These are phyloP conservation scores for Cercophora newfieldiana DNA, from an alignment of 495 filamentous ascomycete genomes.

Conservation along the genomic window DNA sequence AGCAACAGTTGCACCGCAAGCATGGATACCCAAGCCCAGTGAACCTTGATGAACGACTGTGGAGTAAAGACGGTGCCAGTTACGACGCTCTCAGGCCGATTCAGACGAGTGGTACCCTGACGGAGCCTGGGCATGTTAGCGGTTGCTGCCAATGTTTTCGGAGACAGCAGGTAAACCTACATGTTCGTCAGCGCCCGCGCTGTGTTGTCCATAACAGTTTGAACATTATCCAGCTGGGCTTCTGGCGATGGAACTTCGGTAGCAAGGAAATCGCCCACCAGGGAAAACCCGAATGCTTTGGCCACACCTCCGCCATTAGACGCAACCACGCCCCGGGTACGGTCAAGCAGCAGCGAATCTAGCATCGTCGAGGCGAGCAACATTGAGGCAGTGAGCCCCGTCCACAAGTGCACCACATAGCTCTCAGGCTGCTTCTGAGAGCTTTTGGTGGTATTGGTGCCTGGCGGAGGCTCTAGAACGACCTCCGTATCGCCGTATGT, in stretches of 20 bases:
- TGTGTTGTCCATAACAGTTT: conserved; percentile 8
- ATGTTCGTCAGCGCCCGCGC: conserved; percentile 19
- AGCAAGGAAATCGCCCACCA: conserved; percentile 18
- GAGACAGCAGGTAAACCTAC: background rate
- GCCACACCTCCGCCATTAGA: conserved; percentile 18
- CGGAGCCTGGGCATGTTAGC: too few relatives aligned
- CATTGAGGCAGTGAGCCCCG: conserved; percentile 12
- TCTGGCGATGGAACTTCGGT: conserved; percentile 11
- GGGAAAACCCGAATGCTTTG: conserved; percentile 12
- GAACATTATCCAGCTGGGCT: conserved; percentile 8
- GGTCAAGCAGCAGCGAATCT: conserved; percentile 18
- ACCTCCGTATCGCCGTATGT: conserved; percentile 12
- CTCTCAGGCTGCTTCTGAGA: background rate
- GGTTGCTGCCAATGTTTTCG: background rate
- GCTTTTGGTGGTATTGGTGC: background rate
- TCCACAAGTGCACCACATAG: conserved; percentile 22
- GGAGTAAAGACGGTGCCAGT: conserved; percentile 13
- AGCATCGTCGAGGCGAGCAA: conserved; percentile 17
- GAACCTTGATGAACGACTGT: conserved; percentile 21
- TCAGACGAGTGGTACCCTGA: background rate
- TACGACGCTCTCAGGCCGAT: background rate
- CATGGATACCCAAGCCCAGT: conserved; percentile 24
- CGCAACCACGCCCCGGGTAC: conserved; percentile 12
- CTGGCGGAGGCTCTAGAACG: conserved; percentile 5
- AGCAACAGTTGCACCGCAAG: conserved; percentile 18